These are phyloP conservation scores for Phoenix dactylifera DNA, from an alignment of 176 grass and related monocot genomes.

Conservation along the genomic window DNA sequence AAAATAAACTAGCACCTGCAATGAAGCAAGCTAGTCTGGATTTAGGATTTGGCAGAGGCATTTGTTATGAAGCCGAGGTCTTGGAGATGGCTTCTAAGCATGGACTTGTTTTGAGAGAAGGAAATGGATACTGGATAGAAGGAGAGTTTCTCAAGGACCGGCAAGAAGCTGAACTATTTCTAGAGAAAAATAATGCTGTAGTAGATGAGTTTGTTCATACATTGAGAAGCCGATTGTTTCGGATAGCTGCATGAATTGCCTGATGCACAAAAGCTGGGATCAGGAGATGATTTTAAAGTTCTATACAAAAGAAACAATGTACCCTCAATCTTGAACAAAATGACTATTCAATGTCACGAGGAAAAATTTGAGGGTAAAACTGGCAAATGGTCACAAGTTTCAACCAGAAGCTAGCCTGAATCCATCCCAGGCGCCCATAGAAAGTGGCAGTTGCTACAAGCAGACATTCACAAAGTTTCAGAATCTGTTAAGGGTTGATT, in stretches of 20 bases:
- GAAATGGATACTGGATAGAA: conserved; percentile 71
- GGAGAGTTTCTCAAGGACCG: conserved; percentile 32
- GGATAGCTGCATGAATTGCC: conserved; percentile 19
- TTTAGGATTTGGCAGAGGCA: conserved; percentile 72
- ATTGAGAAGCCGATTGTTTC: conserved; percentile 46
- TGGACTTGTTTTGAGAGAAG: conserved; percentile 55
- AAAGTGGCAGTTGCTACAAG: too few species aligned
- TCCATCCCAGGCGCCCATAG: too few species aligned
- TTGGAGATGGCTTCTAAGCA: conserved; percentile 57
- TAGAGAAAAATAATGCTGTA: conserved; percentile 36
- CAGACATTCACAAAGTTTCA: too few species aligned
- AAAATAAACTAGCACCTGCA: conserved; percentile 80
- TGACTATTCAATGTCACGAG: too few species aligned
- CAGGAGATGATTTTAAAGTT: not conserved
- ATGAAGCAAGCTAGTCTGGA: conserved; percentile 67
- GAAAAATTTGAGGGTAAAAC: too few species aligned
- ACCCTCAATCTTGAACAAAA: not conserved
- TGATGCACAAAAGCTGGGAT: not conserved
- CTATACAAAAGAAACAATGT: not conserved
- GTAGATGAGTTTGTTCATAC: conserved; percentile 38
- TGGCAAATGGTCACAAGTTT: too few species aligned
- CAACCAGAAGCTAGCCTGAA: too few species aligned
- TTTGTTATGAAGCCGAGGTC: conserved; percentile 63
- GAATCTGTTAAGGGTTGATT: too few species aligned
- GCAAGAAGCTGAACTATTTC: conserved; percentile 55